Conservation (phyloP, 2,329 filamentous ascomycete species). For the Dactylellina leptospora region DNA sequence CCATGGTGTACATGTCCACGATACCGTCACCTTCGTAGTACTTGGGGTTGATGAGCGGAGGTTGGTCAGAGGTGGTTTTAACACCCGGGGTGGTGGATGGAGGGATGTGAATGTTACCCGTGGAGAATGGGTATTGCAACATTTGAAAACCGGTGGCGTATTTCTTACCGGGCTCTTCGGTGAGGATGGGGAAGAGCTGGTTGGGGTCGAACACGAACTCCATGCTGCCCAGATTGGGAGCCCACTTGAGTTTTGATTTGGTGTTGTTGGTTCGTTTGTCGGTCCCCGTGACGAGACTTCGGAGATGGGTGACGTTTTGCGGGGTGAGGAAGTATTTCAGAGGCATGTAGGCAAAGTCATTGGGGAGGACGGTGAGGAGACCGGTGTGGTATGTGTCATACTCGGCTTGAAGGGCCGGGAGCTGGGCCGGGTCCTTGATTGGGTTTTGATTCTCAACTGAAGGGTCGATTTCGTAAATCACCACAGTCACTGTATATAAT, state of each 20-base stretch:
- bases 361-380: slow-evolving; percentile 61
- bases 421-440: slow-evolving; percentile 56
- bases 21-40: slow-evolving; percentile 62
- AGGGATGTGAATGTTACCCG: slow-evolving; percentile 64
- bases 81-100: slow-evolving; percentile 19
- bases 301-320: slow-evolving; percentile 1
- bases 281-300: slow-evolving; percentile 32
- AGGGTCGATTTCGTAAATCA: slow-evolving; percentile 64
- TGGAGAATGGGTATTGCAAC: slow-evolving; percentile 66
- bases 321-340: slow-evolving; percentile 53
- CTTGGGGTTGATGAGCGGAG: slow-evolving; percentile 61
- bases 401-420: slow-evolving; percentile 58
- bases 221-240: slow-evolving; percentile 61
- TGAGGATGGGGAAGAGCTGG: slow-evolving; percentile 62
- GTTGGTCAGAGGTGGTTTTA: slow-evolving; percentile 52
- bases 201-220: slow-evolving; percentile 66
- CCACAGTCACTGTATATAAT: slow-evolving; percentile 60
- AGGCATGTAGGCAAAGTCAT: slow-evolving; percentile 63
- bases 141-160: slow-evolving; percentile 65
- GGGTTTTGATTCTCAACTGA: slow-evolving; percentile 62
- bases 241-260: slow-evolving; percentile 58
- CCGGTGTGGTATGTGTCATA: slow-evolving; percentile 59
- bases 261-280: slow-evolving; percentile 51
- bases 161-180: slow-evolving; percentile 60
- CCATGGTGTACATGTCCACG: slow-evolving; percentile 63